Base-by-base conservation (phyloP, 306 rosid genomes). In the Cucurbita ficifolia region DNA sequence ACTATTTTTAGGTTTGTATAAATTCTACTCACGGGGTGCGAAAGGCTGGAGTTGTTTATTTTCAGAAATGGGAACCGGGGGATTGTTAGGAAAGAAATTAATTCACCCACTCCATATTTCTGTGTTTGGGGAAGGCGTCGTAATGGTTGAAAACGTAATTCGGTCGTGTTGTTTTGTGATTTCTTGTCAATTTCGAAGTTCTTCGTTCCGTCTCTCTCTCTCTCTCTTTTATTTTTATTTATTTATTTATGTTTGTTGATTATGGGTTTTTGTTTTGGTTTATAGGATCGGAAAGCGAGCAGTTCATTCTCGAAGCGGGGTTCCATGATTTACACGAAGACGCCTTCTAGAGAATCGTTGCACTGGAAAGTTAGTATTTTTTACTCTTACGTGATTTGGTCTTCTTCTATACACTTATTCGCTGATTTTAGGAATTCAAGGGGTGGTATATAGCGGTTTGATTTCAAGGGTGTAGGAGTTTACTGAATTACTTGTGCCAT, bases 221-320 rank as follows among this genome's bases (percentile, higher is more conserved):
- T 48, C 45, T 39, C 61, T 61, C 45, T 16, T 7, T 39, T 39
- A 16, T 1, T 4, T 19, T 29, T 19, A 29, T 29, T 0, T 12
- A 53, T 54, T 73, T 3, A 42, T 4, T 51, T 45, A 70, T 64
- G 80, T 60, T 70, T 21, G 5, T 73, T 73, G 60, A 19, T 42
- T 38, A 50, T 63, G 50, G n/a, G 48, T 54, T 56, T 80, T 40
- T 46, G 33, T 78, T 57, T 76, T 67, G 42, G n/a, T 83, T 40
- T 83, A 95, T 83, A 95, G 99, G 99, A 95, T 83, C 87, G 89
- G 72, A 91, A 95, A 73, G 82, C 90, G 21, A 89, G 77, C 81
- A 85, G 91, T 79, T 89, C 97, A 7, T 95, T 95, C 76, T 83
- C 96, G 73, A 96, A 90, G 75, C 91, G 96, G 53, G 96, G 92